These are phyloP conservation scores for Hypoxylon sp. DNA, from an alignment of 2,329 filamentous ascomycete genomes.

Conservation along the genomic window DNA sequence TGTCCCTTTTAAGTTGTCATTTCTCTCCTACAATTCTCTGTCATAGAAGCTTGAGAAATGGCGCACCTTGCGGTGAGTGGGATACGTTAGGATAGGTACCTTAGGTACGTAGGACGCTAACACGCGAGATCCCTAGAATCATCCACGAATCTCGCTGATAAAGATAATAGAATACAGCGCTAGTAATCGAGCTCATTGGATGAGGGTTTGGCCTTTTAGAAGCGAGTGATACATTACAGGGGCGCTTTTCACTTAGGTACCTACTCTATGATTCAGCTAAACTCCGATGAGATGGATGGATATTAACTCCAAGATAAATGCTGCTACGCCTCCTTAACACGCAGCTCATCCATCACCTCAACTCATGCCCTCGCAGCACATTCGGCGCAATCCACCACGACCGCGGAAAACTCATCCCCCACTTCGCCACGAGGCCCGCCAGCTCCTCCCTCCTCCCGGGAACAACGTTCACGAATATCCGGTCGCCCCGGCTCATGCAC, in stretches of 20 bases:
- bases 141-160: no score
- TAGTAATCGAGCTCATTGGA: not conserved
- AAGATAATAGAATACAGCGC: not conserved
- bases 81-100: no score
- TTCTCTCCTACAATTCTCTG: no score
- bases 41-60: no score
- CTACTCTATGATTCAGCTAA: not conserved
- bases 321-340: not conserved
- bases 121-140: no score
- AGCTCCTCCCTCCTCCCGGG: constrained; percentile 57
- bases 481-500: constrained; percentile 52
- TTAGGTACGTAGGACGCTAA: no score
- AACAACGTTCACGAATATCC: constrained; percentile 59
- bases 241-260: no score
- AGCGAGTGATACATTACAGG: not conserved
- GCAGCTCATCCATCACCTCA: constrained; percentile 1
- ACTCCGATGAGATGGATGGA: not conserved
- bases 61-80: no score
- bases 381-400: constrained; percentile 47
- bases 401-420: constrained; percentile 59
- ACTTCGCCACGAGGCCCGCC: constrained; percentile 52
- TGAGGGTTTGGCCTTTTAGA: not conserved
- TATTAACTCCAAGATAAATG: not conserved
- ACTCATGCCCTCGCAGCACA: constrained; percentile 18
- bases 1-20: no score